A percentile compares a stretch with the other conserved stretches of the same genome.
Conservation (phyloP, 257 asterid species). For the Eustoma russellianum region DNA sequence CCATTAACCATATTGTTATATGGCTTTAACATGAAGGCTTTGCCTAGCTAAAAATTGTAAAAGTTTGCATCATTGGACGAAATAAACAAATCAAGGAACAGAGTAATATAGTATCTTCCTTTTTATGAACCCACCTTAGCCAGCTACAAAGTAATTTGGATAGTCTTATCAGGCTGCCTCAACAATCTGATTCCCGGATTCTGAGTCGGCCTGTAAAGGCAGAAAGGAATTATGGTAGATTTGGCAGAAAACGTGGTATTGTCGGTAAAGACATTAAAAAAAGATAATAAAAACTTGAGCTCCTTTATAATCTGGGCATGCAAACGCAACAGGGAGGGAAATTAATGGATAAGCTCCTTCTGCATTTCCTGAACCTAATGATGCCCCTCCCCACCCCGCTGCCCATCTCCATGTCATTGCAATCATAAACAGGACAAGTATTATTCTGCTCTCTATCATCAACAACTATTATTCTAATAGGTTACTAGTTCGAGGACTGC, state of each 20-base stretch:
- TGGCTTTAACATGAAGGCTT: too few relatives aligned
- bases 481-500: neutral
- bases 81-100: too few relatives aligned
- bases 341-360: constrained; percentile 5
- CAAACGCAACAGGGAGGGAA: constrained; percentile 1
- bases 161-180: too few relatives aligned
- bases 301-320: neutral
- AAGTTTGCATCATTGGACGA: too few relatives aligned
- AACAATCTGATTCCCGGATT: neutral
- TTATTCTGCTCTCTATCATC: constrained; percentile 6
- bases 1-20: too few relatives aligned
- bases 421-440: too few relatives aligned
- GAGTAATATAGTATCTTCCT: too few relatives aligned
- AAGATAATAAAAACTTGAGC: neutral
- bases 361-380: constrained; percentile 5
- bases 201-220: constrained; percentile 1
- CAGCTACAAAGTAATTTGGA: too few relatives aligned
- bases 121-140: too few relatives aligned
- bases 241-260: constrained; percentile 10
- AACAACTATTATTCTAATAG: neutral
- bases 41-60: too few relatives aligned
- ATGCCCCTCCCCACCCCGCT: neutral
- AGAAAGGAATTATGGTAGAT: neutral
- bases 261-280: constrained; percentile 12
- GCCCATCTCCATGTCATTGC: too few relatives aligned